Conservation (phyloP, 352 stramenopile species). For the Pythium myriotylum region DNA sequence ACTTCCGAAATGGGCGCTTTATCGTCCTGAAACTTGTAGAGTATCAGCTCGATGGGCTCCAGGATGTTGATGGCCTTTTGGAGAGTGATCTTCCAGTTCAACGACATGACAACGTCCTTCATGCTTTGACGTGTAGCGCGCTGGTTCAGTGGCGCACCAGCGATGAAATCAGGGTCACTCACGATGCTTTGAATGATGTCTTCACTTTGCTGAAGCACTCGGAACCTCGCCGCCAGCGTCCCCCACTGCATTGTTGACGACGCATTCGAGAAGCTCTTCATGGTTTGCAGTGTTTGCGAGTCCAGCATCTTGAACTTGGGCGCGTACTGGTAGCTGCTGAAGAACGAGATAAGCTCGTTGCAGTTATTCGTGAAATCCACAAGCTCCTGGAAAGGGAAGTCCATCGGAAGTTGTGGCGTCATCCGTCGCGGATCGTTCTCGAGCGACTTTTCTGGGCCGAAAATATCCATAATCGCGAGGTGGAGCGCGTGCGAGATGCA, state of each 20-base stretch:
- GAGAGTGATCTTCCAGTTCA: conserved; percentile 83
- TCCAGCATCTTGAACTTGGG: conserved; percentile 81
- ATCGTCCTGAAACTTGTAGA: conserved; percentile 87
- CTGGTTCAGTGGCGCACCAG: conserved; percentile 48
- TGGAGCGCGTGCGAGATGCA: conserved; percentile 83
- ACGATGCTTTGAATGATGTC: conserved; percentile 78
- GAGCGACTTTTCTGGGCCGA: conserved; percentile 66
- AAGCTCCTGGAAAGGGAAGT: conserved; percentile 81
- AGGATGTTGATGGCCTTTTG: conserved; percentile 82
- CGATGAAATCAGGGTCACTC: conserved; percentile 64
- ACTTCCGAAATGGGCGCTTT: conserved; percentile 79
- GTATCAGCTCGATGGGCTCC: conserved; percentile 74
- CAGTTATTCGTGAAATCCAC: conserved; percentile 76
- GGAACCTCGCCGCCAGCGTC: conserved; percentile 66
- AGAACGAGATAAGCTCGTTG: conserved; percentile 78
- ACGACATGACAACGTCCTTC: conserved; percentile 69
- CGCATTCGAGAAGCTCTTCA: conserved; percentile 75
- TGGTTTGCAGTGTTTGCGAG: conserved; percentile 65
- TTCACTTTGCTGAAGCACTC: conserved; percentile 65
- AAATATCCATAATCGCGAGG: conserved; percentile 83
- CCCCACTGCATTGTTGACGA: conserved; percentile 70
- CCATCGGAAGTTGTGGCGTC: conserved; percentile 65
- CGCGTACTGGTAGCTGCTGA: conserved; percentile 80
- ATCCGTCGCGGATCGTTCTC: conserved; percentile 71
- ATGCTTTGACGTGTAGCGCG: conserved; percentile 55